Evolutionary conservation across 768 basidiomycete species (phyloP), one percentile per base, ranked within the genome.

Genomic region (Boletus reticulatus): DNA sequence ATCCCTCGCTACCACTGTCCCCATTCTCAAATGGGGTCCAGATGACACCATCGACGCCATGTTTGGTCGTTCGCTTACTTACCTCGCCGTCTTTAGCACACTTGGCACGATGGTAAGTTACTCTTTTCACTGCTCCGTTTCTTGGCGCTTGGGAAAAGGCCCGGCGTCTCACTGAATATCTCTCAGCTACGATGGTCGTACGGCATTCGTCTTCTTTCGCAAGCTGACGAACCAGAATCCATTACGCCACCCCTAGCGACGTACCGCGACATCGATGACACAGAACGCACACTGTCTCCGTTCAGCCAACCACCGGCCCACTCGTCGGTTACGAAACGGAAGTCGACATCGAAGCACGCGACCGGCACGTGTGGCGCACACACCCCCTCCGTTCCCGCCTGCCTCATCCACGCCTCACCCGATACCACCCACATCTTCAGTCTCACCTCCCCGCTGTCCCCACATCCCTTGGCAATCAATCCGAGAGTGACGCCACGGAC

Each of bases 41-140:
- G 83, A 90, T 52, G 95, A 98, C 68, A 89, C 84, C 65, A 80
- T 84, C 61, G 81, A 95, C 60, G 85, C 87, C 22, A 98, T 96
- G 91, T 80, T 98, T 31, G 95, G 95, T 31, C 82, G 97, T 9
- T 93, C 92, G 0, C 75, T 96, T 53, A 89, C 89, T 0, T 95
- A 96, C 66, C 81, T 96, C 43, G 92, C 97, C 8, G 78, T 98
- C 20, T 95, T 95, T 70, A 94, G 91, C 55, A 97, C 95, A 0
- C 79, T 98, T 32, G 97, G 97, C 43, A 96, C 96, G 94, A 84
- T 98, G 65, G 91, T 94, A 64, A 62, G 88, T 80, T 37, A 3
- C 36, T 7, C 22, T n/a, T 31, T n/a, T 12, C 20, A 12, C 9
- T 9, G 0, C 12, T 20, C 13, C 5, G 16, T 43, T 46, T 39